Evolutionary conservation across 768 basidiomycete genomes (phyloP).

Genomic region (Suillus weaverae): DNA sequence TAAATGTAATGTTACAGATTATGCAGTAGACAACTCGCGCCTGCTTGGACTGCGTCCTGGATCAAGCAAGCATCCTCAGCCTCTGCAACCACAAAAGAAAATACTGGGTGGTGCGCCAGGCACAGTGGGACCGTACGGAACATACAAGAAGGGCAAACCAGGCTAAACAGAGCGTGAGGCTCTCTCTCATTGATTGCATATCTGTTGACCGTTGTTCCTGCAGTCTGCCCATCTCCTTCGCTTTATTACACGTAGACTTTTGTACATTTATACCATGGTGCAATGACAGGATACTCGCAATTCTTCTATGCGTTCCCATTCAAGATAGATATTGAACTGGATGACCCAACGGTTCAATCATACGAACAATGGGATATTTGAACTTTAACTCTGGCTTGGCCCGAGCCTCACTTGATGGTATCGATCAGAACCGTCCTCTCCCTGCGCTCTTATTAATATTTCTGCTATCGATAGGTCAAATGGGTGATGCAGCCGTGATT

Average conservation of each 20-base stretch:
- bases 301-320: background rate
- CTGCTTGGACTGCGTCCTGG: slow-evolving; percentile 16
- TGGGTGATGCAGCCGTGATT: background rate
- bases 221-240: background rate
- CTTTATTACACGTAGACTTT: background rate
- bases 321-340: background rate
- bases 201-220: background rate
- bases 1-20: slow-evolving; percentile 11
- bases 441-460: background rate
- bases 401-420: background rate
- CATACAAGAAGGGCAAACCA: slow-evolving; percentile 32
- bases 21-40: slow-evolving; percentile 18
- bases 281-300: background rate
- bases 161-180: background rate
- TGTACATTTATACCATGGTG: background rate
- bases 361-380: background rate
- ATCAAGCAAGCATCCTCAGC: slow-evolving; percentile 7
- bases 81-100: slow-evolving; percentile 21
- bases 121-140: slow-evolving; percentile 44
- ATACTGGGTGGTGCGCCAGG: slow-evolving; percentile 36
- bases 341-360: background rate
- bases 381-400: background rate
- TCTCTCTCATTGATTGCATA: background rate
- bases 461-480: background rate
- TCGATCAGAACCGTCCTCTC: background rate